Evolutionary conservation across 768 basidiomycete genomes (phyloP).

Genomic region (Guyanaporus albipodus): DNA sequence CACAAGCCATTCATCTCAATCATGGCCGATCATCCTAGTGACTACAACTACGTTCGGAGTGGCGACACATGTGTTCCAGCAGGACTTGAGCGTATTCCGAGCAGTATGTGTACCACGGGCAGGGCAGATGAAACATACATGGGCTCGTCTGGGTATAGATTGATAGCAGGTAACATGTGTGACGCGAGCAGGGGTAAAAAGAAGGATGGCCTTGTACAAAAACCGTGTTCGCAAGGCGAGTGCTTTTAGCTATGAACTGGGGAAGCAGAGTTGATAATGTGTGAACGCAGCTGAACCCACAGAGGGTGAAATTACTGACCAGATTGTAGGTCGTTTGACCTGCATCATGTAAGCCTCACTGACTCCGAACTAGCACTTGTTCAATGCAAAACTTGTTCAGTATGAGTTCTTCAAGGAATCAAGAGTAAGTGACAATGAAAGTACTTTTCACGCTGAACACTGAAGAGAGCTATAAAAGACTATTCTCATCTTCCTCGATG

Average conservation of each 20-base stretch:
- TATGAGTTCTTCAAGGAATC: conserved; percentile 84
- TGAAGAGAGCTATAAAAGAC: conserved; percentile 43
- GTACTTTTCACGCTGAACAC: background rate
- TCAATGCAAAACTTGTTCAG: conserved; percentile 62
- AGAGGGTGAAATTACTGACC: conserved; percentile 75
- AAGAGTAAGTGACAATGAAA: conserved; percentile 40
- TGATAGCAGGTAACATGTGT: conserved; percentile 92
- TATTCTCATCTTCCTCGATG: conserved; percentile 74
- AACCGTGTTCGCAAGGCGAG: conserved; percentile 75
- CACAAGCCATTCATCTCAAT: background rate
- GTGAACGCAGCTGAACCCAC: conserved; percentile 60
- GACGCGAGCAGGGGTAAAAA: conserved; percentile 48
- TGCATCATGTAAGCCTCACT: background rate
- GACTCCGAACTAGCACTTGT: conserved; percentile 53
- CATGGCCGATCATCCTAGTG: conserved; percentile 42
- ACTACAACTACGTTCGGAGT: conserved; percentile 83
- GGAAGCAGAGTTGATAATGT: background rate
- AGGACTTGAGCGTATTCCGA: conserved; percentile 85
- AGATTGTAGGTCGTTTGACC: conserved; percentile 47
- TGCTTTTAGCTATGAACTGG: background rate
- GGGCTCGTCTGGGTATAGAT: conserved; percentile 90
- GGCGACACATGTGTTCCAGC: conserved; percentile 74
- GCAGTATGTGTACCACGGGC: conserved; percentile 56
- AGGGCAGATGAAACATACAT: conserved; percentile 58
- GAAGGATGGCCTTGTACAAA: conserved; percentile 67